Evolutionary conservation across 345 rosid genomes (phyloP).

Genomic region (Gossypium ekmanianum): DNA sequence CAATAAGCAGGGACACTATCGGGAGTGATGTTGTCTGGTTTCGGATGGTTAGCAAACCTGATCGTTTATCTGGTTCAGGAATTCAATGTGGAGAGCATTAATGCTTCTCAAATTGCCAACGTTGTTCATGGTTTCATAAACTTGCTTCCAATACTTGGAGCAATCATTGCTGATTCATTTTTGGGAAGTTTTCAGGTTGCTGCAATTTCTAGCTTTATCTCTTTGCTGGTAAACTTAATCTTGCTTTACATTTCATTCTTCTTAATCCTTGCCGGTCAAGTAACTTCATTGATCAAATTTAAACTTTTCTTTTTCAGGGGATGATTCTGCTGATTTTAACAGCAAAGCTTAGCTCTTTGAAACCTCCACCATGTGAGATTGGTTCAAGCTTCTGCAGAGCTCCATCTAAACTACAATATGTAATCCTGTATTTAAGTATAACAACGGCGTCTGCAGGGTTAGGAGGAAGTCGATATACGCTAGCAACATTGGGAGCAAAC

Average conservation of each 20-base stretch:
- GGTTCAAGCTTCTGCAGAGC: constrained; percentile 2
- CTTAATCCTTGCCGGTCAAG: background rate
- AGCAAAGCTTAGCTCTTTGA: constrained; percentile 17
- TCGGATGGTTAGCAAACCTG: constrained; percentile 23
- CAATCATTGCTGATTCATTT: constrained; percentile 25
- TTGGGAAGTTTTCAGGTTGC: constrained; percentile 20
- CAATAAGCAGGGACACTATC: constrained; percentile 9
- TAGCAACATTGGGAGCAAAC: constrained; percentile 31
- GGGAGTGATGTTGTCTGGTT: constrained; percentile 13
- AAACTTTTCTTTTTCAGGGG: constrained; percentile 14
- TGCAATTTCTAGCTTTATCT: constrained; percentile 13
- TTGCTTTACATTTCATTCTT: background rate
- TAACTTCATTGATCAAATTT: background rate
- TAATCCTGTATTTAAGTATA: constrained; percentile 5
- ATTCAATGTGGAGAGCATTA: constrained; percentile 23
- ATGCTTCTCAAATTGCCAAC: constrained; percentile 20
- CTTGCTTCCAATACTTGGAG: constrained; percentile 25
- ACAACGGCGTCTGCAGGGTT: constrained; percentile 18
- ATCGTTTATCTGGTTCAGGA: constrained; percentile 33
- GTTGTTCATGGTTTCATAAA: constrained; percentile 12
- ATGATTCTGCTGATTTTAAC: constrained; percentile 16
- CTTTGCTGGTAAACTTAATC: constrained; percentile 20
- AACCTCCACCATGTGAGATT: constrained; percentile 17
- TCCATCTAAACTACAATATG: constrained; percentile 19
- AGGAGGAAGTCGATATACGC: constrained; percentile 23